Base-by-base conservation (phyloP, 129 eudicot species). In the Helianthus tuberosus region DNA sequence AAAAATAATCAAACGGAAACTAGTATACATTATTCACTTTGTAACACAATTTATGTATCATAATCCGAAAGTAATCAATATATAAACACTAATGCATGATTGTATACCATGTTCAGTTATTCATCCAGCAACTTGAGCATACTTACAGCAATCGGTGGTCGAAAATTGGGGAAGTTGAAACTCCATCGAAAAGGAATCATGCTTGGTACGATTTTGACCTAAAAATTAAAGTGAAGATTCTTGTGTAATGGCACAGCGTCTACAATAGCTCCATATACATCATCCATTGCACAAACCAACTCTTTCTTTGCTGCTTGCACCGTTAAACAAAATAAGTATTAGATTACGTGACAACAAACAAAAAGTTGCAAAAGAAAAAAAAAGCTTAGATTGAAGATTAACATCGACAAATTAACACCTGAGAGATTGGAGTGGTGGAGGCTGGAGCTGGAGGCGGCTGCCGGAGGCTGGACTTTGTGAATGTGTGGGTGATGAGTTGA, bases 121-220 rank as follows among this genome's bases (percentile, higher is more conserved):
- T 27, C 43, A 49, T n/a, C 27, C 15, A 14, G 43, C 0, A 23
- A 38, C 11, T 51, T 15, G 5, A 16, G 11, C 0, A 72, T 20
- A 62, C 68, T 64, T 52, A 78, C 82, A 4, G 73, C 27, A 36
- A 71, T 63, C 4, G 82, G 82, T 27, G 41, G 60, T 11, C 68
- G 77, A 32, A 78, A 39, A 71, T 78, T 73, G 9, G 9, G 82
- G 82, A 63, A 78, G 67, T 16, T 71, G 71, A n/a, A 78, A 71
- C 41, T 71, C 77, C 11, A 78, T 5, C 39, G 73, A 47, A 44
- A 76, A 76, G 0, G 50, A 43, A 71, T 78, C 77, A 2, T 78
- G 32, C 23, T 71, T 78, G 8, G 32, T 16, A 1, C 63, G 50
- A 43, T 63, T 49, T 15, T 44, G 73, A 78, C 43, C 82, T 13